phyloP scores from a whole-genome alignment of 768 basidiomycete species.

The Gloeopeniophorella convolvens region DNA sequence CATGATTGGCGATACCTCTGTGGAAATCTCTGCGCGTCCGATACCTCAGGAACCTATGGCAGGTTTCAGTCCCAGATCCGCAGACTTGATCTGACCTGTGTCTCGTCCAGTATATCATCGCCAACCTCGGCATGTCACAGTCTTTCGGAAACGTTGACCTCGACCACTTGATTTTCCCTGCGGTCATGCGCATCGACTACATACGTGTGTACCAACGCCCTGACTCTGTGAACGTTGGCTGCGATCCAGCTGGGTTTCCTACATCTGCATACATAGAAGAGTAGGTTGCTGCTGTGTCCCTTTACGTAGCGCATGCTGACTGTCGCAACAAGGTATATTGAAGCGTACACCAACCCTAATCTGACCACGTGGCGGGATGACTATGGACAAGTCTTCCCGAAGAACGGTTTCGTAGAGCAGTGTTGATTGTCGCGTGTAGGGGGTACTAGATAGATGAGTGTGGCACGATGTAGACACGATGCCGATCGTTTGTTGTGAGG shows the following conservation, averaged over 20 bases:
- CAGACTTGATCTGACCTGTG: no score
- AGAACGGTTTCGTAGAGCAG: conserved; percentile 39
- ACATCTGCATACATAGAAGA: conserved; percentile 73
- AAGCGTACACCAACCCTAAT: conserved; percentile 68
- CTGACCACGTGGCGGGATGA: conserved; percentile 42
- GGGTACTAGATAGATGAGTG: no score
- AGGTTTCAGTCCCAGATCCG: neutral
- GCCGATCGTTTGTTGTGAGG: no score
- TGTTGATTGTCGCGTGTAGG: no score
- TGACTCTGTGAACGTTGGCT: conserved; percentile 46
- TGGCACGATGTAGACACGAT: no score
- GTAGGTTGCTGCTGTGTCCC: conserved; percentile 34
- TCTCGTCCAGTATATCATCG: conserved; percentile 40
- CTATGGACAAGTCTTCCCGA: conserved; percentile 42
- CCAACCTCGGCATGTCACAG: conserved; percentile 53
- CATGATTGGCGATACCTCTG: conserved; percentile 28
- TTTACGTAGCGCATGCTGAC: neutral
- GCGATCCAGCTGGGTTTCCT: conserved; percentile 67
- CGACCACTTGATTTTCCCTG: conserved; percentile 41
- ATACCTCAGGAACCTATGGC: conserved; percentile 42
- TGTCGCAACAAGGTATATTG: conserved; percentile 39
- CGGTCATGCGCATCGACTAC: conserved; percentile 76
- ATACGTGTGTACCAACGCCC: conserved; percentile 69
- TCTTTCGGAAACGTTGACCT: conserved; percentile 56
- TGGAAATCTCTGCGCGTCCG: conserved; percentile 30